Evolutionary conservation across 164 flowering plant genomes (phyloP).

Genomic region (Protea cynaroides): DNA sequence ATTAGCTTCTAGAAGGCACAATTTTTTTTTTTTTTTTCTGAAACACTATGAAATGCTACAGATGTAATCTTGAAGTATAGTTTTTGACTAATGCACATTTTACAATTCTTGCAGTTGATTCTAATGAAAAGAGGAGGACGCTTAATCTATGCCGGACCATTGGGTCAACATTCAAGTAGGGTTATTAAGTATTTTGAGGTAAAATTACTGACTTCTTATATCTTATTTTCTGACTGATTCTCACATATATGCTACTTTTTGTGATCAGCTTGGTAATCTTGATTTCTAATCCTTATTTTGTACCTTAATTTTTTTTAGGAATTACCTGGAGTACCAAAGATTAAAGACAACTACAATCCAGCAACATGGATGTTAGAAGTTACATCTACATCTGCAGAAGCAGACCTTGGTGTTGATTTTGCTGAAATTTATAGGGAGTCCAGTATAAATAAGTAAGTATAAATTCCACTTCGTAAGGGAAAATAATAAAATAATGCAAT

Average conservation of each 20-base stretch:
- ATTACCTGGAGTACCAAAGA: slow-evolving; percentile 32
- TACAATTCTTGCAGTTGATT: not conserved
- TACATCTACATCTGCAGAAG: slow-evolving; percentile 27
- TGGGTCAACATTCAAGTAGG: not conserved
- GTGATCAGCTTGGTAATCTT: not conserved
- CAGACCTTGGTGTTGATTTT: slow-evolving; percentile 33
- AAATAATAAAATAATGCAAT: too few relatives aligned
- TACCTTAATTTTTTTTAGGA: slow-evolving; percentile 15
- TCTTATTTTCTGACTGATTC: not conserved
- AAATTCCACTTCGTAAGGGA: not conserved
- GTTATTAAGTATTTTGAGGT: not conserved
- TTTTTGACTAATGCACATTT: not conserved
- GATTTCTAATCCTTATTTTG: too few relatives aligned
- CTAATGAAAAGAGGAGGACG: too few relatives aligned
- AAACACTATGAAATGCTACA: too few relatives aligned
- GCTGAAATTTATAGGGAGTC: slow-evolving; percentile 27
- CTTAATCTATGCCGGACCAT: not conserved
- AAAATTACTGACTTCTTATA: too few relatives aligned
- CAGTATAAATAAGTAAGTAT: slow-evolving; percentile 19
- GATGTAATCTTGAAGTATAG: too few relatives aligned
- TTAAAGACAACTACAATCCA: slow-evolving; percentile 32
- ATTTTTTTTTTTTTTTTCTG: too few relatives aligned
- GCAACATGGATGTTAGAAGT: slow-evolving; percentile 48
- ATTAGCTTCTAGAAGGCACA: too few relatives aligned
- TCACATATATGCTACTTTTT: not conserved